A percentile compares a stretch with the other conserved stretches of the same genome.
Evolutionary conservation across 306 rosid genomes (phyloP).

Genomic region (Leucaena leucocephala): DNA sequence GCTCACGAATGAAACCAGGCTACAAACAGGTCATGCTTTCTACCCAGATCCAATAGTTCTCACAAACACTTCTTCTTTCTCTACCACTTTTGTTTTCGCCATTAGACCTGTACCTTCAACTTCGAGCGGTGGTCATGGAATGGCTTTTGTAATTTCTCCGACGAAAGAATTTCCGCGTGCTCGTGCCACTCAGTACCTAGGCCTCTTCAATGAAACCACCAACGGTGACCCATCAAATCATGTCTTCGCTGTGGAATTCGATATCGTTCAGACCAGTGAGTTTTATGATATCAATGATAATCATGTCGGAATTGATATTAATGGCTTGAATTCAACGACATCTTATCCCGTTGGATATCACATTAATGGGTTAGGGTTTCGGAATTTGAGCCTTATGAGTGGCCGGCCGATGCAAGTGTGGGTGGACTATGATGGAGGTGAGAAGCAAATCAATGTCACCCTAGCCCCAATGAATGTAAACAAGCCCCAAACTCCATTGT

Average conservation of each 20-base stretch:
- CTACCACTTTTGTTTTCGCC: too few species aligned
- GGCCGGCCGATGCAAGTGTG: conserved; percentile 57
- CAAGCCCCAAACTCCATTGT: background rate
- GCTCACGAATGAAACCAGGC: too few species aligned
- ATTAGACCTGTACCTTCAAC: too few species aligned
- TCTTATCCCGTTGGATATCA: conserved; percentile 49
- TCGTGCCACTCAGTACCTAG: conserved; percentile 48
- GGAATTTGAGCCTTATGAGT: conserved; percentile 49
- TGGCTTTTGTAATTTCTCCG: too few species aligned
- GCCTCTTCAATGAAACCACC: conserved; percentile 50
- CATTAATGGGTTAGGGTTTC: background rate
- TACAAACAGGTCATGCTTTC: too few species aligned
- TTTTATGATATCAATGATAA: conserved; percentile 58
- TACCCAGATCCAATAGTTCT: too few species aligned
- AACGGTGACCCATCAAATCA: conserved; percentile 47
- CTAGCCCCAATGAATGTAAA: background rate
- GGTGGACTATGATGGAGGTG: conserved; percentile 60
- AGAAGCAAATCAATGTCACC: background rate
- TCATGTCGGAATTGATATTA: conserved; percentile 41
- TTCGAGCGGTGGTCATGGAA: too few species aligned
- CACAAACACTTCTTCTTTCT: too few species aligned
- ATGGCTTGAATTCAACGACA: background rate
- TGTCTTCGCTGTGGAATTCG: conserved; percentile 64
- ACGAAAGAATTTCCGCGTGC: conserved; percentile 40
- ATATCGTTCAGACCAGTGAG: conserved; percentile 45